Percentiles rank a stretch among this genome's conserved stretches.
Conservation (phyloP, 2,329 filamentous ascomycete genomes). For the Microdochium paspali region DNA sequence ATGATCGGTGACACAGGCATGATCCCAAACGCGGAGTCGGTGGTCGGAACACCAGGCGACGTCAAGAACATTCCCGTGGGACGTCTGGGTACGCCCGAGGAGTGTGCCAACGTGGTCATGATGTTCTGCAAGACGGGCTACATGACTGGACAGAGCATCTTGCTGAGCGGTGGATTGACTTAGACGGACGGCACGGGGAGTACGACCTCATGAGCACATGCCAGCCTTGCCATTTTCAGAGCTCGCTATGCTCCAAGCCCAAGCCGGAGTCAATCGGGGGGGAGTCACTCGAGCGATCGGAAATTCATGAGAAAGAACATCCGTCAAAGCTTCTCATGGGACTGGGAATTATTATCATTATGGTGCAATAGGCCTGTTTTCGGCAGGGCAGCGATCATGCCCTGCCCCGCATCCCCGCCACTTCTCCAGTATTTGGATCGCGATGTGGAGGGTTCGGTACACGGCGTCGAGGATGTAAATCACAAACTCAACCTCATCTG, state of each 20-base stretch:
- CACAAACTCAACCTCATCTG: too few relatives aligned
- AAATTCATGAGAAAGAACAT: too few relatives aligned
- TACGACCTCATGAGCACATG: too few relatives aligned
- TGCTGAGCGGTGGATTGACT: constrained; percentile 42
- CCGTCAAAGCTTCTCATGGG: too few relatives aligned
- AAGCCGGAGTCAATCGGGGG: too few relatives aligned
- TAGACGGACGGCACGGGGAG: constrained; percentile 11
- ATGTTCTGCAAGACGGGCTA: constrained; percentile 55
- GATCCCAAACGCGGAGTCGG: constrained; percentile 45
- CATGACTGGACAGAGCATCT: constrained; percentile 45
- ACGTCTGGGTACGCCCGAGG: constrained; percentile 45
- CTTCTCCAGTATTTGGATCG: not conserved
- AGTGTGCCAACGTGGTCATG: constrained; percentile 50
- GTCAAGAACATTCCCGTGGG: constrained; percentile 51
- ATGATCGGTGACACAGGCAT: constrained; percentile 59
- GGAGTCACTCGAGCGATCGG: too few relatives aligned
- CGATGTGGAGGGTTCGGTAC: not conserved
- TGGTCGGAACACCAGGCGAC: constrained; percentile 44
- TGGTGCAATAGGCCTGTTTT: too few relatives aligned
- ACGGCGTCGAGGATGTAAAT: too few relatives aligned
- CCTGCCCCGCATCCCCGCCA: not conserved
- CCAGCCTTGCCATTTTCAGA: too few relatives aligned
- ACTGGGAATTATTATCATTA: too few relatives aligned
- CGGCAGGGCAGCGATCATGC: too few relatives aligned
- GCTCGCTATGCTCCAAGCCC: too few relatives aligned